Evolutionary conservation across 169 alveolate species (phyloP).

Genomic region (Plasmodium vivax): DNA sequence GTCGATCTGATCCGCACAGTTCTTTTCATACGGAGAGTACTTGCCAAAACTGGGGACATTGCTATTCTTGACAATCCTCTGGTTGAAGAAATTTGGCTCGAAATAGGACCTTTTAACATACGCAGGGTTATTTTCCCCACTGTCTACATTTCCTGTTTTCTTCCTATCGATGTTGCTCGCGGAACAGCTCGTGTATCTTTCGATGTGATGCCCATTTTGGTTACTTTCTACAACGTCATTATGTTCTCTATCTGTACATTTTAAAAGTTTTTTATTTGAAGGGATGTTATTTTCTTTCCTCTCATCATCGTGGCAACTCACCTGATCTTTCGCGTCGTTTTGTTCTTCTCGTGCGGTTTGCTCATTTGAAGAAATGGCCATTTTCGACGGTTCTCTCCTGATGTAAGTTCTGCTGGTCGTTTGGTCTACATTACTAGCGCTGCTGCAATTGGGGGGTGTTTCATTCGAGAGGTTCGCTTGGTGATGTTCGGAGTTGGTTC

Average conservation of each 20-base stretch:
- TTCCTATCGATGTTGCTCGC: neutral
- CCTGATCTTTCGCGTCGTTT: neutral
- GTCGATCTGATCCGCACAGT: neutral
- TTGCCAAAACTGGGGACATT: neutral
- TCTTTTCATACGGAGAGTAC: neutral
- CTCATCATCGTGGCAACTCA: neutral
- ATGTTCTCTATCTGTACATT: neutral
- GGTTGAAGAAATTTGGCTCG: neutral
- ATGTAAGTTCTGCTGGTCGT: neutral
- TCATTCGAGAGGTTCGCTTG: neutral
- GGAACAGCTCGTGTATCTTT: neutral
- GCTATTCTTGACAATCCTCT: neutral
- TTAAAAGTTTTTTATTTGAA: neutral
- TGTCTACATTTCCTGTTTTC: neutral
- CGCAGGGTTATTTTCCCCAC: neutral
- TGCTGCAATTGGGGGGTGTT: neutral
- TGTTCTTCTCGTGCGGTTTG: neutral
- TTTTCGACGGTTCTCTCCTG: neutral
- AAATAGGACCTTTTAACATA: neutral
- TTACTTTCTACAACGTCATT: neutral
- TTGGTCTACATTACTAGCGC: neutral
- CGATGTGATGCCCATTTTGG: neutral
- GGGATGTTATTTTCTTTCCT: neutral
- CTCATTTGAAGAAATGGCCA: neutral
- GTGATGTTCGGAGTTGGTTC: neutral